Percentiles rank a stretch among this genome's conserved stretches.
phyloP scores from a whole-genome alignment of 306 rosid genomes.

The Dryas alaskensis region DNA sequence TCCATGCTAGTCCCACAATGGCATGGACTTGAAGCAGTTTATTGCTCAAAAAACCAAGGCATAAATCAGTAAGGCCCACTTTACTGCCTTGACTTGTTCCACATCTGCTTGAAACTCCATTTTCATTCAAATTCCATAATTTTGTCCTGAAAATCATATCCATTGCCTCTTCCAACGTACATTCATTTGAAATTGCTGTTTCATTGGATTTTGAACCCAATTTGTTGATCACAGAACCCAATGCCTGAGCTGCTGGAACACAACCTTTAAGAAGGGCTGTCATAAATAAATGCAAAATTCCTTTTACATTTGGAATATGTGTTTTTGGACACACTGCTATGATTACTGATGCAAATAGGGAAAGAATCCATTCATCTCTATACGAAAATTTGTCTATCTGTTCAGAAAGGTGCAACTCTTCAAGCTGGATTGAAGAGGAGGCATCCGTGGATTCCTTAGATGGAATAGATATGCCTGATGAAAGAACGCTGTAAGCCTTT shows the following conservation, averaged over 20 bases:
- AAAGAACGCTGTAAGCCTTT: constrained; percentile 60
- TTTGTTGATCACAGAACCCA: constrained; percentile 90
- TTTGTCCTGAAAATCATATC: constrained; percentile 58
- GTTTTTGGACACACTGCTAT: constrained; percentile 58
- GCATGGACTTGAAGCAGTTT: constrained; percentile 62
- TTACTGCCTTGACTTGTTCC: constrained; percentile 40
- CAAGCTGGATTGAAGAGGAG: constrained; percentile 33
- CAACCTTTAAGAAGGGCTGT: constrained; percentile 58
- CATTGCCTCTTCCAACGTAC: constrained; percentile 73
- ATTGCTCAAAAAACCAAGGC: constrained; percentile 53
- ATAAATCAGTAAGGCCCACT: constrained; percentile 55
- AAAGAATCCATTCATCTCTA: constrained; percentile 61
- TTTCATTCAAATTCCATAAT: constrained; percentile 31
- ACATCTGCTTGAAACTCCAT: constrained; percentile 28
- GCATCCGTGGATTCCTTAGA: constrained; percentile 29
- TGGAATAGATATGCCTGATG: constrained; percentile 48
- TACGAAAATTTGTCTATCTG: constrained; percentile 41
- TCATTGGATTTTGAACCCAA: constrained; percentile 44
- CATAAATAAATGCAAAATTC: constrained; percentile 56
- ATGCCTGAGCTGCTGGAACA: constrained; percentile 82
- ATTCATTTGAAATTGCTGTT: constrained; percentile 37
- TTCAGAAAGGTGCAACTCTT: constrained; percentile 44
- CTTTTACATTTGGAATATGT: constrained; percentile 52
- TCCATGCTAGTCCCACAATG: constrained; percentile 86
- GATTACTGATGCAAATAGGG: constrained; percentile 75